Conservation (phyloP, 768 basidiomycete species). For the Leccinum truebloodii region DNA sequence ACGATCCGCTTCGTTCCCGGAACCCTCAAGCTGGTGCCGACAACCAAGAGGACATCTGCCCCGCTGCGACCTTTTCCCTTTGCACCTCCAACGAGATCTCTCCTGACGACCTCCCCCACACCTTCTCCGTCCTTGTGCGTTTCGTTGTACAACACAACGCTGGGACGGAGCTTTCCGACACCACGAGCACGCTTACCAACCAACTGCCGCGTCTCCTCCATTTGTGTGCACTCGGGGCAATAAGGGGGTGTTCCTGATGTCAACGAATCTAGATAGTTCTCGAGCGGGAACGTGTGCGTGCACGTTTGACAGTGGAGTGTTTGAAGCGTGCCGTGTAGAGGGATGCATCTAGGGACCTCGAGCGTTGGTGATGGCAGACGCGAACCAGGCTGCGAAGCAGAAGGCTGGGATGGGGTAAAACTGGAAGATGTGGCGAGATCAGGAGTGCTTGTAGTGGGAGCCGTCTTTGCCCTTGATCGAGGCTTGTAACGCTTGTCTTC, state of each 20-base stretch:
- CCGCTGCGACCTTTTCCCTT: conserved; percentile 68
- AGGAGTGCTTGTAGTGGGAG: conserved; percentile 13
- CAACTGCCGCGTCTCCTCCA: conserved; percentile 68
- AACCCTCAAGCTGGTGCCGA: conserved; percentile 86
- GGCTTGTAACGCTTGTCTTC: conserved; percentile 56
- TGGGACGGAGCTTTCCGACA: conserved; percentile 78
- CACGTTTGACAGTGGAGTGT: conserved; percentile 81
- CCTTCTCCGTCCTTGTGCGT: conserved; percentile 83
- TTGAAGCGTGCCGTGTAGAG: conserved; percentile 85
- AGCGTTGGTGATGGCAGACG: conserved; percentile 52
- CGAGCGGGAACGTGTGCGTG: conserved; percentile 67
- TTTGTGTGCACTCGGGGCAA: conserved; percentile 77
- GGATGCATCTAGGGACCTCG: conserved; percentile 80
- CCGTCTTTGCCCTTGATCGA: conserved; percentile 47
- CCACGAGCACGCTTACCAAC: conserved; percentile 79
- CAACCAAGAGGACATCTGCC: conserved; percentile 85
- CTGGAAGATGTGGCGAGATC: conserved; percentile 16
- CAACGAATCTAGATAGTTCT: conserved; percentile 59
- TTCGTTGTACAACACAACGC: conserved; percentile 91
- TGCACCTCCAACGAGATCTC: conserved; percentile 72
- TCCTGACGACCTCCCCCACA: conserved; percentile 81
- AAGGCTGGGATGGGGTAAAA: conserved; percentile 18
- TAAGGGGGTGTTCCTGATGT: conserved; percentile 62
- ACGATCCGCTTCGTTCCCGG: conserved; percentile 93
- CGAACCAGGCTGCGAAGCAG: conserved; percentile 26